Conservation (phyloP, 441 rosid species). For the Dalechampia spathulata region DNA sequence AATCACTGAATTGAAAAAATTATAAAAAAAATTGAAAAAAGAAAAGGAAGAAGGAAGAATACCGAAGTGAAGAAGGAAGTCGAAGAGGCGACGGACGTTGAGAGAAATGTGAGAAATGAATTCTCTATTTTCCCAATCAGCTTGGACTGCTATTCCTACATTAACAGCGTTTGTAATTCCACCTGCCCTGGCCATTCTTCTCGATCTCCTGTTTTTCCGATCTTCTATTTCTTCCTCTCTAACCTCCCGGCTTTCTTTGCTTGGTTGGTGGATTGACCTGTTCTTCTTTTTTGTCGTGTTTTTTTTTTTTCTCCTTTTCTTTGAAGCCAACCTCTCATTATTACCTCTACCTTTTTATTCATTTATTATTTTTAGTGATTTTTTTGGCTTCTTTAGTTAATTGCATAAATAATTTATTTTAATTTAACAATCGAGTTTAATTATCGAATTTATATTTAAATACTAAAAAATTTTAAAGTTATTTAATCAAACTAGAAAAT, state of each 20-base stretch:
- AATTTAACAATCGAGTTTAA: too few species aligned
- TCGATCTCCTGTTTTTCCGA: neutral
- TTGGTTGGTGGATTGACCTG: neutral
- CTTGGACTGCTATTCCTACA: slow-evolving; percentile 98
- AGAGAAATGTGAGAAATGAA: slow-evolving; percentile 95
- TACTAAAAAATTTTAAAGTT: too few species aligned
- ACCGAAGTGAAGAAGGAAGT: slow-evolving; percentile 97
- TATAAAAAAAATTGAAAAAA: neutral
- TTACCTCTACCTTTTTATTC: too few species aligned
- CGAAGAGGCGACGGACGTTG: slow-evolving; percentile 98
- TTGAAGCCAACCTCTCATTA: slow-evolving; percentile 16
- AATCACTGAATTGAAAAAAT: neutral
- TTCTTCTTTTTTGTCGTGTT: too few species aligned
- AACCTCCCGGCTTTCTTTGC: too few species aligned
- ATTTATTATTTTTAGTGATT: too few species aligned
- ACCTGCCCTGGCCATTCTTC: slow-evolving; percentile 84
- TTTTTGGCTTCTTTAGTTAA: too few species aligned
- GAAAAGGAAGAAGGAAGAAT: neutral
- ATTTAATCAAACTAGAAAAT: too few species aligned
- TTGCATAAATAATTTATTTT: too few species aligned
- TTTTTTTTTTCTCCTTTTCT: neutral
- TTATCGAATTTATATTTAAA: too few species aligned
- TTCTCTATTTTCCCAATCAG: slow-evolving; percentile 99
- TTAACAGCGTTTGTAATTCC: slow-evolving; percentile 94
- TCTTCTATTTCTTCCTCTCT: neutral